phyloP scores from a whole-genome alignment of 345 rosid genomes.

The Geranium brycei region DNA sequence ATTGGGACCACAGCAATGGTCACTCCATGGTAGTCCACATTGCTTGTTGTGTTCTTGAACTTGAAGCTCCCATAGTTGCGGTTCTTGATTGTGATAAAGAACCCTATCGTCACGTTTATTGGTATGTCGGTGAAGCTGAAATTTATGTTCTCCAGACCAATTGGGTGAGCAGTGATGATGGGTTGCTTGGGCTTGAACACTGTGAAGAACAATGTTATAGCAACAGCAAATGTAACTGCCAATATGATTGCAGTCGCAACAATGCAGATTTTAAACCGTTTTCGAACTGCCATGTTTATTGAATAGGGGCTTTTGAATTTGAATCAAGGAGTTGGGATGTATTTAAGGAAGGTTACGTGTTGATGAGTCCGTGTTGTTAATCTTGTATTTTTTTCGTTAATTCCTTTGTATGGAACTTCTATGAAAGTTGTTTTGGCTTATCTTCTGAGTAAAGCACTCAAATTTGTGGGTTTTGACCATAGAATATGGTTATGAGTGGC shows the following conservation, averaged over 20 bases:
- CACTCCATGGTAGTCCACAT: conserved; percentile 18
- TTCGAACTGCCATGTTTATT: conserved; percentile 4
- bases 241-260: conserved; percentile 10
- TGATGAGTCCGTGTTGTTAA: not conserved
- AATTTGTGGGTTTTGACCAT: no score
- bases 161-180: conserved; percentile 14
- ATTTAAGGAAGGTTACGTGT: not conserved
- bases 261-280: conserved; percentile 16
- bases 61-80: conserved; percentile 34
- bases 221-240: conserved; percentile 2
- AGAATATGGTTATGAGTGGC: not conserved
- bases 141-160: conserved; percentile 16
- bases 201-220: conserved; percentile 20
- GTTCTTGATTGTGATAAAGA: conserved; percentile 22
- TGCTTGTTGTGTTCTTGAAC: conserved; percentile 17
- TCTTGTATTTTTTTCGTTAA: not conserved
- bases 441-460: no score
- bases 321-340: not conserved
- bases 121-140: not conserved
- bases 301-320: not conserved
- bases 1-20: conserved; percentile 17
- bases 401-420: not conserved
- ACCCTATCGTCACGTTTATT: conserved; percentile 12
- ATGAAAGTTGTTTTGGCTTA: not conserved
- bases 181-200: conserved; percentile 38